Evolutionary conservation across 2,329 filamentous ascomycete genomes (phyloP), one percentile per base, ranked within the genome.

Genomic region (Nothophaeocryptopus gaeumannii): DNA sequence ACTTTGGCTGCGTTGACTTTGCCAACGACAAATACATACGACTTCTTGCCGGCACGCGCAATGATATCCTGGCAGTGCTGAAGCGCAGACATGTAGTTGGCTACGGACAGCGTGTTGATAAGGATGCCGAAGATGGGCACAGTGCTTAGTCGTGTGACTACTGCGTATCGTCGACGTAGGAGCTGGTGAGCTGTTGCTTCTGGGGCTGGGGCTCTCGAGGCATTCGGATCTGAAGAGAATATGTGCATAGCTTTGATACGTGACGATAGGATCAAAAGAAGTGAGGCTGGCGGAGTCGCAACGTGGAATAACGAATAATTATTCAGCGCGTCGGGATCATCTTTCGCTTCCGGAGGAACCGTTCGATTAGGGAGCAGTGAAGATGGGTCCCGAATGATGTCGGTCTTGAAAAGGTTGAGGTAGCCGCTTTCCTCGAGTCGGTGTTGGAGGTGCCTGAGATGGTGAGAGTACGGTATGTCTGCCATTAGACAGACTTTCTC

Each of bases 1-100:
- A 99, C 78, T 69, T 99, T 99, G 33, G 91, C 92, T 0, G 91
- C 85, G 65, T 97, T 99, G 20, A 99, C 78, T 69, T 97, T 97
- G 51, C 93, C 93, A 0, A 99, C 93, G 2, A 99, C 93, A 40
- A 99, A 89, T 1, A 92, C 89, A 69, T 99, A 99, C 67, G 83
- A 87, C 74, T 97, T 99, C 74, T 97, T 97, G 9, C 90, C 91
- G 0, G 89, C 88, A 0, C 77, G 78, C 0, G 82, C 79, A 59
- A 99, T 95, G 54, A 84, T 81, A 7, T 74, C 69, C 52, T 87
- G 84, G 30, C 96, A 79, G 47, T 86, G 78, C 11, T 86, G 79
- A 35, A 97, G 83, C 0, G 91, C 90, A 11, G 82, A 75, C 56
- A 96, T 79, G 73, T 96, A 97, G 67, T 96, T 95, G 52, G 86